Evolutionary conservation across 768 basidiomycete genomes (phyloP).

Genomic region (Mycena polygramma): DNA sequence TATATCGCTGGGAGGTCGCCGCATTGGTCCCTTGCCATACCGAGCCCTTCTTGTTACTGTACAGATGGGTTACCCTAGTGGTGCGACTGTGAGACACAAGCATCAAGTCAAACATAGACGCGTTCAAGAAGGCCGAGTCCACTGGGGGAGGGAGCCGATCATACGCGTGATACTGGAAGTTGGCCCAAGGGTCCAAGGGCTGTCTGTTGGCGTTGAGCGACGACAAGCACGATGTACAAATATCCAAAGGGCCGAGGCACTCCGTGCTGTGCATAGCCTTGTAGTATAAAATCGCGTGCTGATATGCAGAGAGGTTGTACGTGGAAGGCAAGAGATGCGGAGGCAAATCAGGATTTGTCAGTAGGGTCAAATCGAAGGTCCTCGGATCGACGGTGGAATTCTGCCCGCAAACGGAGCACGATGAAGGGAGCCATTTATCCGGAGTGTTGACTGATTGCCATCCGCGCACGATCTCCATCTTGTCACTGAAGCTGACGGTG

Average conservation of each 20-base stretch:
- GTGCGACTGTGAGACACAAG: neutral
- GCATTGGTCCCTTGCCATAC: neutral
- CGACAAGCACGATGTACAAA: neutral
- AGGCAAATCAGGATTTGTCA: neutral
- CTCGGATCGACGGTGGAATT: too few relatives aligned
- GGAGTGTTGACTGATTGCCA: too few relatives aligned
- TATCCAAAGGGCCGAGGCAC: neutral
- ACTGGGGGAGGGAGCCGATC: neutral
- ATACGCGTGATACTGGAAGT: conserved; percentile 5
- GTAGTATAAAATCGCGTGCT: neutral
- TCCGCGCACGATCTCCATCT: too few relatives aligned
- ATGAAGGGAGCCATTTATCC: too few relatives aligned
- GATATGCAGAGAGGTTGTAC: neutral
- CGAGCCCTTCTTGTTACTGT: neutral
- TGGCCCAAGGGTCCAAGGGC: neutral
- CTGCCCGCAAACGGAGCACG: too few relatives aligned
- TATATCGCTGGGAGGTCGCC: neutral
- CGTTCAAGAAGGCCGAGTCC: neutral
- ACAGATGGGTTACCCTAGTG: neutral
- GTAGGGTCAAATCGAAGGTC: neutral
- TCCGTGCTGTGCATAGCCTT: neutral
- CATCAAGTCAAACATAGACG: neutral
- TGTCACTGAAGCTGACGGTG: too few relatives aligned
- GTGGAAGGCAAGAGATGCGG: neutral
- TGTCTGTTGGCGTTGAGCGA: neutral